These are phyloP conservation scores for Aspergillus arachidicola DNA, from an alignment of 2,329 filamentous ascomycete species.

Conservation along the genomic window DNA sequence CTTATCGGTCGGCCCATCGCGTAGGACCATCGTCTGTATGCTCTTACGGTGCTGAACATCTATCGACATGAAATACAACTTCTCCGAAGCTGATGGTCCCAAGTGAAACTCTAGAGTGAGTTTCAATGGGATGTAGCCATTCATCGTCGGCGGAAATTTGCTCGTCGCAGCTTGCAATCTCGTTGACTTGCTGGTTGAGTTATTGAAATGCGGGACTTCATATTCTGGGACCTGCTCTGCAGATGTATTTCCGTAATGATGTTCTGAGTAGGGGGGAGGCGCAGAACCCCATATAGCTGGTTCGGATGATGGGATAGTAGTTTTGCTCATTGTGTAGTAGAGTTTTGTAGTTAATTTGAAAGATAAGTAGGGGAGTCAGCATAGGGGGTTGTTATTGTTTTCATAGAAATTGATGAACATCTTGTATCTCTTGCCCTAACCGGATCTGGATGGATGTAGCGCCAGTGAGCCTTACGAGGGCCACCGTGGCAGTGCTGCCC, in stretches of 20 bases:
- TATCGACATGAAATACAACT: neutral
- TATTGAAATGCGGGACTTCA: neutral
- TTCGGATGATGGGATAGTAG: too few relatives aligned
- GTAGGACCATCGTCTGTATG: conserved; percentile 1
- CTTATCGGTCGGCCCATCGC: neutral
- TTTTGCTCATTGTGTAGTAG: neutral
- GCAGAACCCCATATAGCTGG: neutral
- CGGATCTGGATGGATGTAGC: neutral
- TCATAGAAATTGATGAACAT: neutral
- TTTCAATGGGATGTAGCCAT: conserved; percentile 7
- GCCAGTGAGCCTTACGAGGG: neutral
- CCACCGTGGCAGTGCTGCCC: neutral
- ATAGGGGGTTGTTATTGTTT: neutral
- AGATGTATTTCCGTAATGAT: neutral
- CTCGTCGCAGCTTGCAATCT: neutral
- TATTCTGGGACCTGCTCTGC: neutral
- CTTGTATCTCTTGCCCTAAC: neutral
- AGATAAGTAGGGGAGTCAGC: neutral
- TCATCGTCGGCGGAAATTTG: neutral
- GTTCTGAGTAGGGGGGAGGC: neutral
- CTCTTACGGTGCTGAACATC: neutral
- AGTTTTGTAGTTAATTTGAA: neutral
- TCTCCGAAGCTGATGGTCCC: neutral
- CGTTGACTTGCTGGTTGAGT: neutral
- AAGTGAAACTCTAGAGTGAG: neutral